Conservation (phyloP, 1,284 basidiomycete genomes). For the Ganoderma boninense region DNA sequence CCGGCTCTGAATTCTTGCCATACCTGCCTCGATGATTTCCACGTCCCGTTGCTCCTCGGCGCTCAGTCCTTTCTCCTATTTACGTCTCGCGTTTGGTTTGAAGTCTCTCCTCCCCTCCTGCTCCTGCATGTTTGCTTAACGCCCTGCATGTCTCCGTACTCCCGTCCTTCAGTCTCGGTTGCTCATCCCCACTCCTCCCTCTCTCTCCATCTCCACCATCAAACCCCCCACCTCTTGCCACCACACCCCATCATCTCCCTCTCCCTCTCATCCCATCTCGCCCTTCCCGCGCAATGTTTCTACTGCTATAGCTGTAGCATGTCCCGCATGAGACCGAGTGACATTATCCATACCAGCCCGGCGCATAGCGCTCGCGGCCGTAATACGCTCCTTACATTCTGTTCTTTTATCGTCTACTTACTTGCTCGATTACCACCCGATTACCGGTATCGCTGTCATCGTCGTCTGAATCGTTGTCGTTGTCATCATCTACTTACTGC, state of each 20-base stretch:
- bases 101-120: neutral
- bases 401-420: constrained; percentile 10
- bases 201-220: neutral
- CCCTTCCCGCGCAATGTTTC: neutral
- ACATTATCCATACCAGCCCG: constrained; percentile 15
- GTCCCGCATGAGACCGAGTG: neutral
- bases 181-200: neutral
- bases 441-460: neutral
- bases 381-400: constrained; percentile 30
- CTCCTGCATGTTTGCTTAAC: neutral
- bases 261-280: neutral
- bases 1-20: neutral
- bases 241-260: neutral
- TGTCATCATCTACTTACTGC: neutral
- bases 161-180: neutral
- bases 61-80: neutral
- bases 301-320: neutral
- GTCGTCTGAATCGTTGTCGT: constrained; percentile 18
- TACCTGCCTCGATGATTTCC: constrained; percentile 1
- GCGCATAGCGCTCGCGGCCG: constrained; percentile 9
- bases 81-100: neutral
- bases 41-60: neutral
- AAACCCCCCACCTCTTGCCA: neutral
- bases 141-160: neutral
- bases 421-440: constrained; percentile 6